A percentile compares a stretch with the other conserved stretches of the same genome.
Conservation (phyloP, 805 yeast species). For the Zygosaccharomyces rouxii region DNA sequence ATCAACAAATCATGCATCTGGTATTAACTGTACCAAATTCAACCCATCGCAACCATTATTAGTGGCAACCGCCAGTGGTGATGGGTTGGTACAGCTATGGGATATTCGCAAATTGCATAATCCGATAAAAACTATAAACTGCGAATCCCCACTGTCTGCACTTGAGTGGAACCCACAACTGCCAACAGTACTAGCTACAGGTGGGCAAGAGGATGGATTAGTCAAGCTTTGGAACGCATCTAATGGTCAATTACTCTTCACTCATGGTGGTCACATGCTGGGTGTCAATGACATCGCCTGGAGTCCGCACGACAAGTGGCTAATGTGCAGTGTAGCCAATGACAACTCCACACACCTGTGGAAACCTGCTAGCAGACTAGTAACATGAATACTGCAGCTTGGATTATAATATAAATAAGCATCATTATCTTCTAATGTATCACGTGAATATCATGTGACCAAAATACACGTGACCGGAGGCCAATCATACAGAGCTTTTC, state of each 20-base stretch:
- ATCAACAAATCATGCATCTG: slow-evolving; percentile 28
- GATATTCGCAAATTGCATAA: slow-evolving; percentile 51
- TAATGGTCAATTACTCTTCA: slow-evolving; percentile 42
- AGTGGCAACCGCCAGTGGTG: slow-evolving; percentile 63
- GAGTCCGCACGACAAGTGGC: slow-evolving; percentile 68
- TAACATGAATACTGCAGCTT: slow-evolving; percentile 18
- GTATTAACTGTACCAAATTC: slow-evolving; percentile 56
- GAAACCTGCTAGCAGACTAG: slow-evolving; percentile 52
- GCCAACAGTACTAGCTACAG: slow-evolving; percentile 54
- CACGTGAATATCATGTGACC: background rate
- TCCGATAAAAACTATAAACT: slow-evolving; percentile 31
- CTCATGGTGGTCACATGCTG: slow-evolving; percentile 83
- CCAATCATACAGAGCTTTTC: slow-evolving; percentile 15
- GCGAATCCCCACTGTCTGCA: slow-evolving; percentile 55
- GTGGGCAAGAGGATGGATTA: slow-evolving; percentile 58
- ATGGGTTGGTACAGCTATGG: slow-evolving; percentile 55
- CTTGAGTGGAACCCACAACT: slow-evolving; percentile 67
- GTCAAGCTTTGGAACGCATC: slow-evolving; percentile 61
- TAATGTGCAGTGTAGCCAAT: slow-evolving; percentile 72
- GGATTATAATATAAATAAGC: background rate
- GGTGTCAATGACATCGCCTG: slow-evolving; percentile 82
- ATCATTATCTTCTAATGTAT: background rate
- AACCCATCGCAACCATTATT: slow-evolving; percentile 53
- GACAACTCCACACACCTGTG: slow-evolving; percentile 87
- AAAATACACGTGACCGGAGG: slow-evolving; percentile 18